These are phyloP conservation scores for Fusarium nelsonii DNA, from an alignment of 2,329 filamentous ascomycete genomes.

Conservation along the genomic window DNA sequence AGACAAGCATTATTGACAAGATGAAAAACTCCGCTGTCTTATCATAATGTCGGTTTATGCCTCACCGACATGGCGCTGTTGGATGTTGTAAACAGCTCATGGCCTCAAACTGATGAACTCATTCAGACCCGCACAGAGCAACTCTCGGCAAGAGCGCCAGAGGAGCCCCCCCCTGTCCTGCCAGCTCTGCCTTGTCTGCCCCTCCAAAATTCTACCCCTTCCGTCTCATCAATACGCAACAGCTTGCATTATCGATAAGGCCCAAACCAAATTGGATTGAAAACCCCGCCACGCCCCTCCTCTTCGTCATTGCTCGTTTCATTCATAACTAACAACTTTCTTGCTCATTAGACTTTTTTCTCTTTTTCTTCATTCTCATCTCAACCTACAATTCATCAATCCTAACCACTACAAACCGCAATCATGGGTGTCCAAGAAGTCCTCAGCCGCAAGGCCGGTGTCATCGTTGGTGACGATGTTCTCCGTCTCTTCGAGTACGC, in stretches of 20 bases:
- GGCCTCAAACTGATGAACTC: conserved; percentile 40
- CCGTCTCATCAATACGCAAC: conserved; percentile 17
- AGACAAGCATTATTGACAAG: conserved; percentile 25
- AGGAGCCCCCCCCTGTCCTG: conserved; percentile 32
- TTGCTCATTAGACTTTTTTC: conserved; percentile 43
- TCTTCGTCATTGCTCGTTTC: conserved; percentile 40
- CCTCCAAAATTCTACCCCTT: conserved; percentile 29
- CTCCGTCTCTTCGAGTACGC: conserved; percentile 86
- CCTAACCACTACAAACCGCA: conserved; percentile 44
- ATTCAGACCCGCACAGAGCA: conserved; percentile 42
- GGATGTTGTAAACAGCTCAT: conserved; percentile 45
- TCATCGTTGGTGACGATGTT: conserved; percentile 68
- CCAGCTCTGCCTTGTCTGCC: conserved; percentile 32
- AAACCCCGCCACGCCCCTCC: conserved; percentile 46
- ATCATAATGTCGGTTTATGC: conserved; percentile 39
- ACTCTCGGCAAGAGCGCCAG: conserved; percentile 35
- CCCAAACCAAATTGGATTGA: conserved; percentile 34
- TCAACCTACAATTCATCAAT: conserved; percentile 35
- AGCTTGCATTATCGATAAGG: conserved; percentile 46
- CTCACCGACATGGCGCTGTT: conserved; percentile 43
- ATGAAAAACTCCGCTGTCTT: conserved; percentile 38
- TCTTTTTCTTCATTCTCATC: conserved; percentile 27
- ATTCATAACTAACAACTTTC: conserved; percentile 44
- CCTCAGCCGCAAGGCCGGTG: conserved; percentile 65
- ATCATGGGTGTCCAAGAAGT: conserved; percentile 57